Evolutionary conservation across 106 monocot genomes (phyloP), one percentile per base, ranked within the genome.

Genomic region (Amphibolis antarctica): DNA sequence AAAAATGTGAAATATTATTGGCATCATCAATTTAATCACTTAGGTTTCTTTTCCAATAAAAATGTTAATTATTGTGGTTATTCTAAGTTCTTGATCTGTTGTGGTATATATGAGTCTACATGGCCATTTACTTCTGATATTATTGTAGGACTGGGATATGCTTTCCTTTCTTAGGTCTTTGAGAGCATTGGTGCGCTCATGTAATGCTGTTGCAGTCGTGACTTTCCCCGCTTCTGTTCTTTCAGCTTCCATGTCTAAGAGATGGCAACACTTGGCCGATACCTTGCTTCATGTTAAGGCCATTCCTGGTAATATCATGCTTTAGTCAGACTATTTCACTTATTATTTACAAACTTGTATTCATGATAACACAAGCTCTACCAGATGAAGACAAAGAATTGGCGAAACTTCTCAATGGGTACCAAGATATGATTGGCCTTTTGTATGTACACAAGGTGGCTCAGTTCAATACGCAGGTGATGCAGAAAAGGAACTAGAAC

Each of bases 261-360:
- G 98, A 81, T 98, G 84, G 87, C 91, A 98, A 36, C 98, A 98
- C 68, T 74, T 98, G 74, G 98, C 98, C 3, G 98, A 98, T 60
- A 98, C 98, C 47, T 63, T 91, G 42, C 74, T 98, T 10, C 79
- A 87, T 66, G 87, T 98, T 43, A 79, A 80, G 76, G 82, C 91
- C 44, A 74, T 91, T 69, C 85, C 91, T 78, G 98, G 98, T 74
- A 62, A 66, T 45, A 44, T 58, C 49, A 23, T 44, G 60, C 50
- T 27, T 12, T 30, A 66, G 24, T 55, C 54, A 13, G 17, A 26
- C 11, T 57, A 26, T 6, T 51, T 24, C 23, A 22, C n/a, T 53
- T 10, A 1, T 24, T 53, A 1, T 24, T 53, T 9, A 53, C 11
- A 7, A 20, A 10, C 9, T 53, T 20, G 0, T 24, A 19, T 10